Evolutionary conservation across 2,329 filamentous ascomycete species (phyloP).

Genomic region (Ascochyta viciae-villosae): DNA sequence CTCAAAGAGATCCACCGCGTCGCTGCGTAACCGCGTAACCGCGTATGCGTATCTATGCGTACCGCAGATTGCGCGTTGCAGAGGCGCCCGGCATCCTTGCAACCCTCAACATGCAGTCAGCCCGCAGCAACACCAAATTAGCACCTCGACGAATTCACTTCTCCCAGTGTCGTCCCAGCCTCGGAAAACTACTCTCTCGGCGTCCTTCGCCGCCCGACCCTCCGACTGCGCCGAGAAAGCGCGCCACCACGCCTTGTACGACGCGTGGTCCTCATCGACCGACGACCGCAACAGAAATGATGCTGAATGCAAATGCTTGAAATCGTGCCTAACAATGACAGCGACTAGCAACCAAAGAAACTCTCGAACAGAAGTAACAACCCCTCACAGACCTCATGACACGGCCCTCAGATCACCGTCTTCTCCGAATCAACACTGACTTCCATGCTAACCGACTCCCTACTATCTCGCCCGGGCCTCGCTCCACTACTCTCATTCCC

Average conservation of each 20-base stretch:
- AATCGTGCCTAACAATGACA: too few species aligned
- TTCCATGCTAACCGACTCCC: neutral
- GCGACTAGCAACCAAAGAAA: too few species aligned
- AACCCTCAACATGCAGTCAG: neutral
- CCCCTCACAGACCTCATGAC: too few species aligned
- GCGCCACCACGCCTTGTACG: neutral
- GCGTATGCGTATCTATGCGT: constrained; percentile 9
- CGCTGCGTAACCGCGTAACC: neutral
- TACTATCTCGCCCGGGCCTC: neutral
- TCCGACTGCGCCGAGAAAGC: neutral
- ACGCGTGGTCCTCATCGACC: neutral
- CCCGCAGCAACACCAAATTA: neutral
- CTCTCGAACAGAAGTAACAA: neutral
- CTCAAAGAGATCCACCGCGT: neutral
- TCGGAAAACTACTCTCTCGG: neutral
- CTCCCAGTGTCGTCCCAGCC: neutral
- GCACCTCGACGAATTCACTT: neutral
- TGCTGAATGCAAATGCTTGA: too few species aligned
- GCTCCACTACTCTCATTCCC: neutral
- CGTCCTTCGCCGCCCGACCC: neutral
- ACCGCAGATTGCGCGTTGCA: neutral
- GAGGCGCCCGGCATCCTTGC: neutral
- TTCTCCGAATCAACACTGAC: neutral
- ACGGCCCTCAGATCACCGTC: neutral
- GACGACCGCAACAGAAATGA: neutral